A percentile compares a stretch with the other conserved stretches of the same genome.
phyloP scores from a whole-genome alignment of 2,329 filamentous ascomycete genomes.

The Aspergillus oerlinghausenensis region DNA sequence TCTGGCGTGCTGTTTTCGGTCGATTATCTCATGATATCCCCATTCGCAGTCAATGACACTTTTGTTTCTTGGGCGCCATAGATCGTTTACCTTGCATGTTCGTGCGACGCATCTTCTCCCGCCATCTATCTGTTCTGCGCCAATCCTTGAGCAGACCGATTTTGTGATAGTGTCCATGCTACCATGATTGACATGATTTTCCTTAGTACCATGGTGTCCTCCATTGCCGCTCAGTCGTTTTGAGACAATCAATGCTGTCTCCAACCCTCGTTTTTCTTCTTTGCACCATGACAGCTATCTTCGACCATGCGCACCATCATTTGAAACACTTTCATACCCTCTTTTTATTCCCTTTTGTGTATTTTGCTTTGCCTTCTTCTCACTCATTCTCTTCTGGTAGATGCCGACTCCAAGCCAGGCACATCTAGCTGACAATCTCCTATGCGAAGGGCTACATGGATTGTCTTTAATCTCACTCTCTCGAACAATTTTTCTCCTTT shows the following conservation, averaged over 20 bases:
- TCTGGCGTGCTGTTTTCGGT: slow-evolving; percentile 5
- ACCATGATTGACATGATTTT: slow-evolving; percentile 30
- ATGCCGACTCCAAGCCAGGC: not conserved
- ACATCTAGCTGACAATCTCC: not conserved
- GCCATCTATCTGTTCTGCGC: slow-evolving; percentile 6
- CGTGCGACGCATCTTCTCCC: slow-evolving; percentile 15
- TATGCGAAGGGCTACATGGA: not conserved
- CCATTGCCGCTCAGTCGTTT: slow-evolving; percentile 10
- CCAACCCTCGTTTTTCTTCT: slow-evolving; percentile 4
- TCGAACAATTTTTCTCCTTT: not conserved
- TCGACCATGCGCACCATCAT: slow-evolving; percentile 14
- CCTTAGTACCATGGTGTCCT: slow-evolving; percentile 17
- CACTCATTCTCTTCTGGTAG: not conserved
- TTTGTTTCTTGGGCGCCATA: slow-evolving; percentile 11
- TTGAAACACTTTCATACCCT: slow-evolving; percentile 5
- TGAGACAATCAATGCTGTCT: slow-evolving; percentile 7
- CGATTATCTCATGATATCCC: slow-evolving; percentile 19
- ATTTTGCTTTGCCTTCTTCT: slow-evolving; percentile 1
- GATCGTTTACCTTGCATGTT: slow-evolving; percentile 9
- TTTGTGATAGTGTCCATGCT: slow-evolving; percentile 26
- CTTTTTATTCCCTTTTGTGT: slow-evolving; percentile 11
- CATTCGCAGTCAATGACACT: slow-evolving; percentile 13
- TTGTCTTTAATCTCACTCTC: not conserved
- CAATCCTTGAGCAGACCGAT: slow-evolving; percentile 3
- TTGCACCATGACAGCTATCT: slow-evolving; percentile 8